These are phyloP conservation scores for Lachancea fermentati DNA, from an alignment of 805 yeast genomes.

Conservation along the genomic window DNA sequence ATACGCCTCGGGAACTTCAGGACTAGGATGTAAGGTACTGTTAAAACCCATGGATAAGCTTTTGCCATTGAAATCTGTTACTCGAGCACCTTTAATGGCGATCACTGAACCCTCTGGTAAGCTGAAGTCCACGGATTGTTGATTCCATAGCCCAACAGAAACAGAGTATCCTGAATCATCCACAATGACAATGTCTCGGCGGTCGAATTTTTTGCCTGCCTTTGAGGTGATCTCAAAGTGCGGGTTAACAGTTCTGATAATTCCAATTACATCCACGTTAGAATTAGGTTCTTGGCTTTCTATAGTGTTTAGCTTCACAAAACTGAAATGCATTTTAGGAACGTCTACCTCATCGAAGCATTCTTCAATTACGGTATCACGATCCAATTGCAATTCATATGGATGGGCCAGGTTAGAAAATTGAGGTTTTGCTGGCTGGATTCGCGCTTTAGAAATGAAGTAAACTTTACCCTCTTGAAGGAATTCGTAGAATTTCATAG, in stretches of 20 bases:
- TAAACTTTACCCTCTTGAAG: constrained; percentile 88
- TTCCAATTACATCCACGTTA: constrained; percentile 82
- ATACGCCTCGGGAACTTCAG: constrained; percentile 85
- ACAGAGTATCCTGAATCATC: constrained; percentile 78
- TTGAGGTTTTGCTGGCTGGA: constrained; percentile 79
- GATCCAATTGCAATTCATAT: constrained; percentile 77
- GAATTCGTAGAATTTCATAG: constrained; percentile 67
- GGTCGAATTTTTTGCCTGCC: constrained; percentile 87
- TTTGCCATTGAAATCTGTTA: constrained; percentile 84
- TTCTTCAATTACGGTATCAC: constrained; percentile 70
- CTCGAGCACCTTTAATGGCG: constrained; percentile 86
- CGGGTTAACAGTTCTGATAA: constrained; percentile 70
- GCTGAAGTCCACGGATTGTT: constrained; percentile 71
- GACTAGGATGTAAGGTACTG: constrained; percentile 71
- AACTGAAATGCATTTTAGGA: constrained; percentile 74
- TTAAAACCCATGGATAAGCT: constrained; percentile 73
- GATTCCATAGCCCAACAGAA: constrained; percentile 85
- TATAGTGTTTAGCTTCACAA: constrained; percentile 62
- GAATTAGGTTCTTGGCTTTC: constrained; percentile 65
- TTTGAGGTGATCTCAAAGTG: constrained; percentile 76
- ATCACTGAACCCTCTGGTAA: constrained; percentile 75
- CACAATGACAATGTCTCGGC: constrained; percentile 82
- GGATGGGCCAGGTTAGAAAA: constrained; percentile 81
- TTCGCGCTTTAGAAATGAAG: constrained; percentile 73
- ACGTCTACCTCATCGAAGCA: constrained; percentile 56